Conservation (phyloP, 306 rosid species). For the Casuarina glauca region DNA sequence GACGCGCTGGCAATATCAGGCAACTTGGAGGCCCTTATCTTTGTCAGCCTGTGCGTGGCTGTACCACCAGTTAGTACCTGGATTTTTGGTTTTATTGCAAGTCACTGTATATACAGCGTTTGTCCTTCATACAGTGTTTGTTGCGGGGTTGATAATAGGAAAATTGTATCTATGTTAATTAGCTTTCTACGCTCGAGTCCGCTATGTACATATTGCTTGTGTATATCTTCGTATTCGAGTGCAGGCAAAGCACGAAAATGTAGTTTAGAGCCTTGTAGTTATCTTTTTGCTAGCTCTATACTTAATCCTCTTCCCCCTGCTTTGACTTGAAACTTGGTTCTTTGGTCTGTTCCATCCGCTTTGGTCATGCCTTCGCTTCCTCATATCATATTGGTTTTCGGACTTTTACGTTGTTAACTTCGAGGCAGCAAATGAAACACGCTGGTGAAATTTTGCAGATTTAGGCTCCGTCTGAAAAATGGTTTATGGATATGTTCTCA, state of each 20-base stretch:
- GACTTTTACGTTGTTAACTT: neutral
- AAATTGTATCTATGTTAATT: neutral
- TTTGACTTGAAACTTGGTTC: neutral
- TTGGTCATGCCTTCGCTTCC: neutral
- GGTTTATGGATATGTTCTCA: neutral
- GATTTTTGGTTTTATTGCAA: neutral
- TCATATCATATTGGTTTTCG: neutral
- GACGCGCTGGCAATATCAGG: neutral
- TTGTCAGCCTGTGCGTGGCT: neutral
- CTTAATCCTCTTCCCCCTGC: neutral
- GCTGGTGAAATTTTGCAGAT: neutral
- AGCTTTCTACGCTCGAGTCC: neutral
- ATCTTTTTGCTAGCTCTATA: neutral
- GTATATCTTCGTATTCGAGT: neutral
- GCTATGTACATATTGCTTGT: conserved; percentile 2
- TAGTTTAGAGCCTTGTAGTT: conserved; percentile 2
- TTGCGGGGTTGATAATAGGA: neutral
- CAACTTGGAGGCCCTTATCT: neutral
- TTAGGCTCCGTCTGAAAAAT: neutral
- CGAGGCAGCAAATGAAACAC: too few species aligned
- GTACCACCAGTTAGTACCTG: neutral
- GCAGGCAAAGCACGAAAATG: neutral
- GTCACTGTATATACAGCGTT: neutral
- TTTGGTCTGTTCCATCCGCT: neutral
- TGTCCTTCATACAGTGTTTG: neutral